Conservation (phyloP, 805 yeast species). For the Candida insectorum region DNA sequence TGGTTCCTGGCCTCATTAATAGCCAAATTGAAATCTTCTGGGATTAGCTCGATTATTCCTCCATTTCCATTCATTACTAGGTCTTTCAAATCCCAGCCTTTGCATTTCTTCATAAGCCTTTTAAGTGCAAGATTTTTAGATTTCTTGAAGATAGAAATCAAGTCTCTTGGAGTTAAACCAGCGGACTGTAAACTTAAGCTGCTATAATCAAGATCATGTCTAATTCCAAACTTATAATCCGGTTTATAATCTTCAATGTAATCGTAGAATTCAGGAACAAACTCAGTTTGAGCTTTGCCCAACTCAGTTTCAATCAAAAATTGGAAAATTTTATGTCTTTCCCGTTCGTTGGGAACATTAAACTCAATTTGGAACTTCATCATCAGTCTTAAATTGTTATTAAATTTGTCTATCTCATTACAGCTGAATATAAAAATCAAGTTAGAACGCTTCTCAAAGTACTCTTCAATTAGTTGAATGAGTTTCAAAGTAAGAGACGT, state of each 20-base stretch:
- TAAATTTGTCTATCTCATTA: slow-evolving; percentile 64
- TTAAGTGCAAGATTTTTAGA: slow-evolving; percentile 59
- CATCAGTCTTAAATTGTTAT: slow-evolving; percentile 61
- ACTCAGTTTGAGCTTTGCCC: neutral
- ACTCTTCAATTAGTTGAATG: slow-evolving; percentile 54
- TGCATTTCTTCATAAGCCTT: slow-evolving; percentile 38
- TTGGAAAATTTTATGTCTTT: slow-evolving; percentile 62
- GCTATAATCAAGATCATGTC: slow-evolving; percentile 49
- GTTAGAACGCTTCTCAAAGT: slow-evolving; percentile 39
- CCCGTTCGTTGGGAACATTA: slow-evolving; percentile 74
- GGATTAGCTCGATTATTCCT: slow-evolving; percentile 50
- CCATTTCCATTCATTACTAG: slow-evolving; percentile 48
- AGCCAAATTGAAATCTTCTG: slow-evolving; percentile 64
- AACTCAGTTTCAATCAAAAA: slow-evolving; percentile 36
- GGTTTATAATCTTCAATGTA: slow-evolving; percentile 16
- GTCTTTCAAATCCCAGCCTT: slow-evolving; percentile 13
- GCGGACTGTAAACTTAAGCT: slow-evolving; percentile 83
- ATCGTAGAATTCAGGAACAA: slow-evolving; percentile 16
- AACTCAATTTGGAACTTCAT: slow-evolving; percentile 76
- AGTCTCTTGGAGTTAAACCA: slow-evolving; percentile 84
- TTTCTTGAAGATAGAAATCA: slow-evolving; percentile 63
- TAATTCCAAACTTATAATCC: slow-evolving; percentile 18
- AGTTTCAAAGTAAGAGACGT: slow-evolving; percentile 53
- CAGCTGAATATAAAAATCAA: slow-evolving; percentile 61
- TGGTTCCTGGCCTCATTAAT: slow-evolving; percentile 80